A percentile compares a stretch with the other conserved stretches of the same genome.
Evolutionary conservation across 169 alveolate genomes (phyloP).

Genomic region (Cryptosporidium meleagridis): DNA sequence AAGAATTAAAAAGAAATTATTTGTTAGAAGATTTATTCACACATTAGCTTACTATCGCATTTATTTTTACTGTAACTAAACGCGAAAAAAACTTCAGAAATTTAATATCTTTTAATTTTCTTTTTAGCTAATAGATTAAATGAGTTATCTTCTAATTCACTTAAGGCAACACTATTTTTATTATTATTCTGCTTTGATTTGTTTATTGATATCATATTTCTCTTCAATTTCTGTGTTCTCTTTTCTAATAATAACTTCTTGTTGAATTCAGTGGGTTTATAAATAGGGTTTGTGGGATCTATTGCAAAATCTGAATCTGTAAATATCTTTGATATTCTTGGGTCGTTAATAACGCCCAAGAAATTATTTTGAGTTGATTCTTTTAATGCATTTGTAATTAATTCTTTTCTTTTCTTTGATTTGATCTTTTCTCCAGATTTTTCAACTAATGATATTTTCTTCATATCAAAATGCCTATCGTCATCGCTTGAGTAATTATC

Average conservation of each 20-base stretch:
- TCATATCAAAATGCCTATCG: slow-evolving; percentile 72
- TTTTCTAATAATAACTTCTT: slow-evolving; percentile 27
- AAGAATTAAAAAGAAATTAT: slow-evolving; percentile 9
- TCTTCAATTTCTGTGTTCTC: slow-evolving; percentile 48
- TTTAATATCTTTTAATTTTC: not conserved
- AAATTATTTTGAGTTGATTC: slow-evolving; percentile 30
- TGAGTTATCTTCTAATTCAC: not conserved
- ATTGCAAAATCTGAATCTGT: slow-evolving; percentile 86
- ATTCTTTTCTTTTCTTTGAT: slow-evolving; percentile 52
- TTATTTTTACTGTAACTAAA: not conserved
- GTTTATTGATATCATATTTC: not conserved
- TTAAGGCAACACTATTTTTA: not conserved
- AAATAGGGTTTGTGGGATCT: slow-evolving; percentile 89
- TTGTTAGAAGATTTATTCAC: not conserved
- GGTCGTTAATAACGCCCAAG: slow-evolving; percentile 77
- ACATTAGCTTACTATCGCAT: not conserved
- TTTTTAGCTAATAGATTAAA: slow-evolving; percentile 30
- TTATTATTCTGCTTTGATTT: slow-evolving; percentile 12
- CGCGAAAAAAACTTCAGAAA: not conserved
- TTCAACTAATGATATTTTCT: slow-evolving; percentile 23
- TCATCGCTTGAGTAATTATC: slow-evolving; percentile 26
- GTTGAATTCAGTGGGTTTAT: slow-evolving; percentile 78
- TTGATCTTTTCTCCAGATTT: slow-evolving; percentile 28
- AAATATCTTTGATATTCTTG: slow-evolving; percentile 83
- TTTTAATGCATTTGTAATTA: slow-evolving; percentile 17